Evolutionary conservation across 306 rosid species (phyloP).

Genomic region (Styphnolobium japonicum): DNA sequence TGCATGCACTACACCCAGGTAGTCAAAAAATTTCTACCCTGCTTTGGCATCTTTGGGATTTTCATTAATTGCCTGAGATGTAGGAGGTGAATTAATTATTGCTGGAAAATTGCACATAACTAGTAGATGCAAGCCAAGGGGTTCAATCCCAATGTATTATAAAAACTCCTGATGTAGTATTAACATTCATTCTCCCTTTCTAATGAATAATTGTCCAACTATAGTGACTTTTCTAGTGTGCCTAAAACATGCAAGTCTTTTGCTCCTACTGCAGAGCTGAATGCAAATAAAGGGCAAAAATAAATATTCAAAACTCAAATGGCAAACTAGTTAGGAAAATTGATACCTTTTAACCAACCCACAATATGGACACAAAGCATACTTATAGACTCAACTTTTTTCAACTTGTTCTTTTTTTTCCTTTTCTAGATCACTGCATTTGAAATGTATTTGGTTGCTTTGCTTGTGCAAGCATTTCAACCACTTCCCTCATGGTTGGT

Average conservation of each 20-base stretch:
- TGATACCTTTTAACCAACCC: neutral
- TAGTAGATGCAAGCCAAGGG: neutral
- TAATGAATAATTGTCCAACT: neutral
- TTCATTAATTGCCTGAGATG: neutral
- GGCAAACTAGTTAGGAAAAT: slow-evolving; percentile 9
- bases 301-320: neutral
- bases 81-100: neutral
- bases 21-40: no score
- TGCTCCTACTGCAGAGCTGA: neutral
- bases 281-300: neutral
- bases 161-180: slow-evolving; percentile 12
- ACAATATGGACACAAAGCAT: slow-evolving; percentile 8
- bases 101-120: slow-evolving; percentile 1
- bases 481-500: slow-evolving; percentile 83
- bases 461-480: slow-evolving; percentile 73
- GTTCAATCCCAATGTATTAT: neutral
- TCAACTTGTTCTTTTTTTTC: neutral
- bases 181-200: neutral
- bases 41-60: no score
- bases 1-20: no score
- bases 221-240: neutral
- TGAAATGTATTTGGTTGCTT: slow-evolving; percentile 49
- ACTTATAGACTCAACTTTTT: neutral
- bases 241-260: neutral
- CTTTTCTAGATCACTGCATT: slow-evolving; percentile 39